Conservation (phyloP, 352 stramenopile species). For the Globisporangium cylindrosporum region DNA sequence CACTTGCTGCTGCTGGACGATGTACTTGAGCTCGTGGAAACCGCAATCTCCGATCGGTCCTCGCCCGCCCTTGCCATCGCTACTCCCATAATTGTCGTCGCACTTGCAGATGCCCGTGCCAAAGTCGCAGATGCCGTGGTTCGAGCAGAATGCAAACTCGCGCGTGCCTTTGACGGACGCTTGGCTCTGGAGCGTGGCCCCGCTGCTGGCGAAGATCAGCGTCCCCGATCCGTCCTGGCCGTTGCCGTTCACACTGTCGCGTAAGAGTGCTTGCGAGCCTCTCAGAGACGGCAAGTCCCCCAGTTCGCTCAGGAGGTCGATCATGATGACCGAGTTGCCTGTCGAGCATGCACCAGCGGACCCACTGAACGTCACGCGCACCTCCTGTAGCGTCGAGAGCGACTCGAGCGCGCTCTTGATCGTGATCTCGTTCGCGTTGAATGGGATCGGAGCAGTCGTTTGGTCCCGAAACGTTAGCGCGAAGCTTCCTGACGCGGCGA, state of each 20-base stretch:
- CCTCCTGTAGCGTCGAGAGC: slow-evolving; percentile 40
- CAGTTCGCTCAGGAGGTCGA: slow-evolving; percentile 61
- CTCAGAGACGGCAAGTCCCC: slow-evolving; percentile 52
- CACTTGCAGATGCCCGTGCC: slow-evolving; percentile 56
- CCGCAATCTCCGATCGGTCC: slow-evolving; percentile 76
- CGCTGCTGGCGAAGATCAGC: slow-evolving; percentile 37
- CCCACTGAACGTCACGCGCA: slow-evolving; percentile 37
- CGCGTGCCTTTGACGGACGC: slow-evolving; percentile 60
- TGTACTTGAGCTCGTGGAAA: slow-evolving; percentile 42
- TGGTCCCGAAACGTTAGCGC: slow-evolving; percentile 65
- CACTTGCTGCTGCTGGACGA: slow-evolving; percentile 10
- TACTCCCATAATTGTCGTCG: slow-evolving; percentile 63
- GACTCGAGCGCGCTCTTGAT: slow-evolving; percentile 52
- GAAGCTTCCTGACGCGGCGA: slow-evolving; percentile 54
- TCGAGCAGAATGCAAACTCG: slow-evolving; percentile 72
- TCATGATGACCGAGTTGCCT: slow-evolving; percentile 39
- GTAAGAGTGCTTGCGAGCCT: slow-evolving; percentile 33
- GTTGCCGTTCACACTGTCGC: slow-evolving; percentile 49
- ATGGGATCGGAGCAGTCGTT: slow-evolving; percentile 41
- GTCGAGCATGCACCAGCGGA: slow-evolving; percentile 38
- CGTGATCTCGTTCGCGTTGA: slow-evolving; percentile 26
- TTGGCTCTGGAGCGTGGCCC: slow-evolving; percentile 29
- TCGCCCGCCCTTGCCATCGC: slow-evolving; percentile 59
- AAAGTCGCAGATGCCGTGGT: slow-evolving; percentile 73
- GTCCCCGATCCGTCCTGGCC: slow-evolving; percentile 51